Base-by-base conservation (phyloP, 1,139 yeast genomes). In the Citeromyces hawaiiensis region DNA sequence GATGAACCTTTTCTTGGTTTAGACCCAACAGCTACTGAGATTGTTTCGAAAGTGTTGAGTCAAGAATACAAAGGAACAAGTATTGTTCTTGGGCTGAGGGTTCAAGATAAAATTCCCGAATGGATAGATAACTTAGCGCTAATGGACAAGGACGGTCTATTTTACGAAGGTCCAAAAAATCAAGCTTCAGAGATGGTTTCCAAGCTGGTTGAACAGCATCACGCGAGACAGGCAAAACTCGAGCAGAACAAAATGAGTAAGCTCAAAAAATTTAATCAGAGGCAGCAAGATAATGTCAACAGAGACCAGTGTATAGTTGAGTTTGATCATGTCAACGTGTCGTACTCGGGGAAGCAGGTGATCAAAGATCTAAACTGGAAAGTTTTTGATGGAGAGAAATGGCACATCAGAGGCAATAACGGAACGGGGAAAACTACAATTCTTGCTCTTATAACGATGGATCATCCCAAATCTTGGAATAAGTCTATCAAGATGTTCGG, bases 381-480 rank as follows among this genome's bases (percentile, higher is more conserved):
- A 15, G 78, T 87, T 7, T 64, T 66, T 3, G 63, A 63, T 25
- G 94, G 94, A 2, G 82, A 86, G 18, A 79, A 73, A 50, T 87
- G 96, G 95, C 88, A 93, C 53, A 68, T 91, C 33, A 64, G 81
- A 41, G 98, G 98, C 5, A 75, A 78, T 45, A 91, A 91, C 49
- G 98, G 98, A 1, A 70, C 94, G 0, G 98, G 98, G 1, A 91
- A 91, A 54, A 83, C 96, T 3, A 91, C 98, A 0, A 59, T 91
- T 15, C 59, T 91, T 14, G 77, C 96, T 2, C 58, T 91, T 35
- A 66, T 91, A 31, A 86, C 96, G 0, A 91, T 95, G 2, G 98
- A 91, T 51, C 98, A 91, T 54, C 98, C 98, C 0, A 96, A 91
- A 56, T 79, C 96, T 1, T 91, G 97, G 97, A 78, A 76, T 48